These are phyloP conservation scores for Arthrobotrys sphaeroides DNA, from an alignment of 2,329 filamentous ascomycete genomes.

Conservation along the genomic window DNA sequence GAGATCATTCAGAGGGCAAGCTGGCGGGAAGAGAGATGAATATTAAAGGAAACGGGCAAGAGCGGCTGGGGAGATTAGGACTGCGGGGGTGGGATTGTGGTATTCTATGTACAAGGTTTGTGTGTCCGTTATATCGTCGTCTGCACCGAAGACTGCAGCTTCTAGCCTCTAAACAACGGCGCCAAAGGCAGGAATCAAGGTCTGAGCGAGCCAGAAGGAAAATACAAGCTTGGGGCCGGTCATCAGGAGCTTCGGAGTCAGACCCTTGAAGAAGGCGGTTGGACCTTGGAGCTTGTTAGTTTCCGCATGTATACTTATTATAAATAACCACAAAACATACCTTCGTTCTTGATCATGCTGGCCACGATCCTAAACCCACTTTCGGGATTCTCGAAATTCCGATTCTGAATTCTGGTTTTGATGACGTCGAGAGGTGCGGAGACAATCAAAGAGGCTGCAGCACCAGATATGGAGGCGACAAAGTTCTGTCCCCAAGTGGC, in stretches of 20 bases:
- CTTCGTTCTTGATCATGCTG: slow-evolving; percentile 94
- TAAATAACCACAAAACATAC: slow-evolving; percentile 60
- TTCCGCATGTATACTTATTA: background rate
- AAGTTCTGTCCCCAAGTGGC: slow-evolving; percentile 97
- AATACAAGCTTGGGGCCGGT: slow-evolving; percentile 98
- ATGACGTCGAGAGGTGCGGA: slow-evolving; percentile 97
- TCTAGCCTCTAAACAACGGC: slow-evolving; percentile 17
- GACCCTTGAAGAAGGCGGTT: slow-evolving; percentile 93
- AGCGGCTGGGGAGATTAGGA: background rate
- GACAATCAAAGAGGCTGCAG: slow-evolving; percentile 91
- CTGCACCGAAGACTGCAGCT: background rate
- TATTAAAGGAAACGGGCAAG: background rate
- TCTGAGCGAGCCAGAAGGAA: slow-evolving; percentile 99
- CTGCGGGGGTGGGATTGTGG: background rate
- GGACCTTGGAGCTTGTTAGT: slow-evolving; percentile 59
- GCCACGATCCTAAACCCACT: slow-evolving; percentile 88
- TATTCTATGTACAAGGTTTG: slow-evolving; percentile 9
- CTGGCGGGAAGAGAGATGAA: background rate
- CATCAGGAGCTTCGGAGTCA: slow-evolving; percentile 98
- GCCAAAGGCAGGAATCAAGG: slow-evolving; percentile 91
- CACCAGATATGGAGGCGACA: slow-evolving; percentile 91
- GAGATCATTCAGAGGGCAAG: background rate
- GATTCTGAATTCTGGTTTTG: slow-evolving; percentile 98
- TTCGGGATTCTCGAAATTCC: slow-evolving; percentile 98
- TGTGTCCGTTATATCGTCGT: background rate